phyloP scores from a whole-genome alignment of 1,139 yeast genomes.

The Blastobotrys malaysiensis region DNA sequence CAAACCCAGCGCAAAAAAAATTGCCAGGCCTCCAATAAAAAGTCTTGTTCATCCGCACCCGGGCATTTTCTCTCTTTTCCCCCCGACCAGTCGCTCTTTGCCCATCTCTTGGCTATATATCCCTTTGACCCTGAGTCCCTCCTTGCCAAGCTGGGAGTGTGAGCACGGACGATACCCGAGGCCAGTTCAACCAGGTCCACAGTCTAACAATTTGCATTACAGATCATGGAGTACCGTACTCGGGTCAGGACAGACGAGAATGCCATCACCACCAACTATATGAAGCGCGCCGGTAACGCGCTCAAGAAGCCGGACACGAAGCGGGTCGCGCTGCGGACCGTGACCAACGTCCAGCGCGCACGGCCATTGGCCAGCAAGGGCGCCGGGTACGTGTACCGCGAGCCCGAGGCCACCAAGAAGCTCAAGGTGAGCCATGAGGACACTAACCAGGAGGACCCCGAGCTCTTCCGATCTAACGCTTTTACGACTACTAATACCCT shows the following conservation, averaged over 20 bases:
- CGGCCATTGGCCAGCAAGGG: neutral
- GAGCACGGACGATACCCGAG: neutral
- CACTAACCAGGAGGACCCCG: too few species aligned
- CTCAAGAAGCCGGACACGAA: conserved; percentile 6
- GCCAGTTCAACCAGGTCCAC: too few species aligned
- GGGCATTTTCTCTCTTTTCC: neutral
- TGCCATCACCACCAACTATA: neutral
- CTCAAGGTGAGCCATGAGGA: conserved; percentile 1
- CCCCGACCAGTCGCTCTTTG: neutral
- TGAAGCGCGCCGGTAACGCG: neutral
- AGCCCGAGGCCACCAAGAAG: conserved; percentile 1
- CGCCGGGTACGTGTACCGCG: neutral
- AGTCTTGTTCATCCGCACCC: neutral
- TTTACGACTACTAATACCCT: neutral
- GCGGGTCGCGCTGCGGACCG: conserved; percentile 9
- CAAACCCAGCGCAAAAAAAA: neutral
- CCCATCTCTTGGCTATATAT: neutral
- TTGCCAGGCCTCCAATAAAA: neutral
- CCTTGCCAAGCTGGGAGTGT: neutral
- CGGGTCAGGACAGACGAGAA: conserved; percentile 1
- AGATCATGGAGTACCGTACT: neutral
- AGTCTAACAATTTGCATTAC: neutral
- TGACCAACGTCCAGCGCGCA: neutral
- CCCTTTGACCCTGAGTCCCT: neutral
- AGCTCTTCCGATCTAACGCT: neutral